These are phyloP conservation scores for Cardamine resedifolia DNA, from an alignment of 345 rosid species.

Conservation along the genomic window DNA sequence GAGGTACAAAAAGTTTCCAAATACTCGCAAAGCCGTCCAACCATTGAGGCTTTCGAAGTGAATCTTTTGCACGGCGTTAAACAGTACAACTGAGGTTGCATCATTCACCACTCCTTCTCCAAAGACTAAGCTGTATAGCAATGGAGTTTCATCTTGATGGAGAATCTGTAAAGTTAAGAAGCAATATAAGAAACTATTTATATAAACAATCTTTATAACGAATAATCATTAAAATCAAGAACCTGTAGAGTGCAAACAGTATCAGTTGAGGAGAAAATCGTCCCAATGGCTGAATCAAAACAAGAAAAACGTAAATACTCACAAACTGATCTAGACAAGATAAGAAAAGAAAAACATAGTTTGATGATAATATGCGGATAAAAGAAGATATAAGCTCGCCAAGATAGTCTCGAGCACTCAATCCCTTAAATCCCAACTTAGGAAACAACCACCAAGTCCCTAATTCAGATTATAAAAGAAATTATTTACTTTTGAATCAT, in stretches of 20 bases:
- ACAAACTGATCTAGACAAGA: background rate
- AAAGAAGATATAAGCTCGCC: conserved; percentile 39
- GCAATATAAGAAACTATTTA: background rate
- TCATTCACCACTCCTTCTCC: conserved; percentile 98
- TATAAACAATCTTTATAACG: background rate
- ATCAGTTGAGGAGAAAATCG: conserved; percentile 90
- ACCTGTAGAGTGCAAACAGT: conserved; percentile 98
- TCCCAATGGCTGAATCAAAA: conserved; percentile 67
- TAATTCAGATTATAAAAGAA: conserved; percentile 33
- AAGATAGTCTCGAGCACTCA: conserved; percentile 62
- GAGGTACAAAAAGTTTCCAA: conserved; percentile 70
- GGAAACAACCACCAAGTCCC: conserved; percentile 89
- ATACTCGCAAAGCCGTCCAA: conserved; percentile 42
- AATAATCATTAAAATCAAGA: background rate
- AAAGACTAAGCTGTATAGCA: conserved; percentile 82
- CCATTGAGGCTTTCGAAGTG: conserved; percentile 52
- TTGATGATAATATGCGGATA: background rate
- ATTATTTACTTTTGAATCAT: background rate
- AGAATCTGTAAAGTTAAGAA: conserved; percentile 53
- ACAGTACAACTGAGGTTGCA: conserved; percentile 84
- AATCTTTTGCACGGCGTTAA: conserved; percentile 79
- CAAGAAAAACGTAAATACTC: conserved; percentile 22
- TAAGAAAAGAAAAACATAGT: background rate
- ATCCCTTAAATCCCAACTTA: conserved; percentile 56
- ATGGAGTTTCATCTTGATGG: conserved; percentile 85